Conservation (phyloP, 164 flowering plant species). For the Buxus sempervirens region DNA sequence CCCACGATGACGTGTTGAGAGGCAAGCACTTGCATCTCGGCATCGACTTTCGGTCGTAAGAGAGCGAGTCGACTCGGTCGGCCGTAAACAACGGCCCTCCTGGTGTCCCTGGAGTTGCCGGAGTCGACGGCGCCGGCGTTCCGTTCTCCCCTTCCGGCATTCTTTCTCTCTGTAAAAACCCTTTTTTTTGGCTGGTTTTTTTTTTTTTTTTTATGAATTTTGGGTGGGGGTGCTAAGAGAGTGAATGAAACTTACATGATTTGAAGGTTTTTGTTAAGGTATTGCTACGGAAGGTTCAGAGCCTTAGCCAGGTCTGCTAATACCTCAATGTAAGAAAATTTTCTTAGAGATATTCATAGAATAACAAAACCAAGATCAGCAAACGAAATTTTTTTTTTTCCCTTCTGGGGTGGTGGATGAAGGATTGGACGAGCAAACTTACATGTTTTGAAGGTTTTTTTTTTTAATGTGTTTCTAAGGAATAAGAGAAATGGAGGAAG, state of each 20-base stretch:
- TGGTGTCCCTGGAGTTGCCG: constrained; percentile 80
- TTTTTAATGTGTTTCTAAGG: constrained; percentile 17
- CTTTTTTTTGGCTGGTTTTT: constrained; percentile 30
- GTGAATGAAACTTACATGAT: constrained; percentile 31
- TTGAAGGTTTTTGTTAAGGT: constrained; percentile 31
- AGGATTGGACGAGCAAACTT: not conserved
- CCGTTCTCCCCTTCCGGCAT: constrained; percentile 46
- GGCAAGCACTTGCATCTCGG: constrained; percentile 79
- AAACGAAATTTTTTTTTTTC: constrained; percentile 8
- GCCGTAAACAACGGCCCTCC: constrained; percentile 61
- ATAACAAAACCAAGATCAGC: not conserved
- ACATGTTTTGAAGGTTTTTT: constrained; percentile 16
- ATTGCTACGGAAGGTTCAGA: constrained; percentile 14
- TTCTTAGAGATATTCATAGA: not conserved
- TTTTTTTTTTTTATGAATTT: constrained; percentile 17
- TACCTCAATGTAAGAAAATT: not conserved
- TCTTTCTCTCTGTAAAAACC: constrained; percentile 1
- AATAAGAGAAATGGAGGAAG: not conserved
- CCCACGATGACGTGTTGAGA: constrained; percentile 39
- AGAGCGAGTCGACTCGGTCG: constrained; percentile 66
- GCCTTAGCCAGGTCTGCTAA: constrained; percentile 13
- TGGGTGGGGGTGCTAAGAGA: not conserved
- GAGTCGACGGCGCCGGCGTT: constrained; percentile 54
- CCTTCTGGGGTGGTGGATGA: not conserved
- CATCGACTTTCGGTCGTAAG: constrained; percentile 79